Evolutionary conservation across 257 asterid species (phyloP).

Genomic region (Solanum stenotomum): DNA sequence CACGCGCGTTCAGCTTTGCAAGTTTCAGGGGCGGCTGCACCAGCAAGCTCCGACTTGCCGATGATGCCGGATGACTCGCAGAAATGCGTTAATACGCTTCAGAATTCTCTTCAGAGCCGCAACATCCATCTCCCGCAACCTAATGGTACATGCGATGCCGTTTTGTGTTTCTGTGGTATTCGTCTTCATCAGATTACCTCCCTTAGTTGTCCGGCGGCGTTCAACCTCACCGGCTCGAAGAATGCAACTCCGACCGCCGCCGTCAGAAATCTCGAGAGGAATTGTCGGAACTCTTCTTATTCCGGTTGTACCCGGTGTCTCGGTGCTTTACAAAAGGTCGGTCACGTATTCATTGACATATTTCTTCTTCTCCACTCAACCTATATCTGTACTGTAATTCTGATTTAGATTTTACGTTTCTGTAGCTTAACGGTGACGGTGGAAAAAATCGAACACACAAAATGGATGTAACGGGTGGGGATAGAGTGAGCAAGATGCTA

Average conservation of each 20-base stretch:
- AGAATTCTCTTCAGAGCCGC: constrained; percentile 51
- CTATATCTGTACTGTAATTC: constrained; percentile 6
- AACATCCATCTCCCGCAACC: constrained; percentile 66
- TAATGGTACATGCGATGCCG: constrained; percentile 82
- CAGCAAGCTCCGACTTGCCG: constrained; percentile 55
- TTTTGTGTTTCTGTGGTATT: constrained; percentile 90
- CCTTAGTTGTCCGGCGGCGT: constrained; percentile 73
- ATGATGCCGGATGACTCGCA: constrained; percentile 98
- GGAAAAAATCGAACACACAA: constrained; percentile 53
- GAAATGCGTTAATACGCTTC: constrained; percentile 82
- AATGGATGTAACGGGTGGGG: constrained; percentile 20
- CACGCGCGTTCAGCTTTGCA: constrained; percentile 85
- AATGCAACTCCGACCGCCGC: constrained; percentile 88
- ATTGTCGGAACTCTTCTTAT: constrained; percentile 68
- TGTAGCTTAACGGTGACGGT: constrained; percentile 57
- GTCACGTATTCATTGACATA: neutral
- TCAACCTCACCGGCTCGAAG: constrained; percentile 40
- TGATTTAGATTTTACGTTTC: neutral
- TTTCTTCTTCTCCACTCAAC: neutral
- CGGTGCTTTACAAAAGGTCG: constrained; percentile 80
- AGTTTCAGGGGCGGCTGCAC: constrained; percentile 30
- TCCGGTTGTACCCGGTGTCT: constrained; percentile 88
- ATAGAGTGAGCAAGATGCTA: constrained; percentile 65
- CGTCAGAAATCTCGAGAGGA: constrained; percentile 63
- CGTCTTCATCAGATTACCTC: constrained; percentile 86